phyloP scores from a whole-genome alignment of 1,284 basidiomycete species.

The Filobasidium uniguttulatum region DNA sequence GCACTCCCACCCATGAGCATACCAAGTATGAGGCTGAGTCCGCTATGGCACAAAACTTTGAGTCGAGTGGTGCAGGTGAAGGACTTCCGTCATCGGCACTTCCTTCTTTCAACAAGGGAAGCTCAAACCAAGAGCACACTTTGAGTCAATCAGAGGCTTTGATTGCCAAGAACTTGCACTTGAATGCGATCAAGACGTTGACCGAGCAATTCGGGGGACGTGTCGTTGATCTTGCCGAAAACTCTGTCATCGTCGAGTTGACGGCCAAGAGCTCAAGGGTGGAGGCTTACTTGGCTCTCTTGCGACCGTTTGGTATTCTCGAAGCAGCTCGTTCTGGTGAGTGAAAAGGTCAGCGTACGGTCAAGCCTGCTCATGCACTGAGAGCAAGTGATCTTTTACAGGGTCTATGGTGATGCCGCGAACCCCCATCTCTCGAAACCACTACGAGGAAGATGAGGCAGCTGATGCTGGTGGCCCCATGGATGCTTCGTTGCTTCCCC shows the following conservation, averaged over 20 bases:
- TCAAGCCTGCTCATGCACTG: not conserved
- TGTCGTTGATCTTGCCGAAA: conserved; percentile 88
- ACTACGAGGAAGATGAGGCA: conserved; percentile 48
- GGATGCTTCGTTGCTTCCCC: conserved; percentile 77
- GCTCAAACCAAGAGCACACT: conserved; percentile 32
- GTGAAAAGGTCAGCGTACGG: conserved; percentile 16
- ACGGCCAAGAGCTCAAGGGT: conserved; percentile 82
- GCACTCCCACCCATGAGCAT: conserved; percentile 13
- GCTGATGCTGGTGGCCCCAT: conserved; percentile 46
- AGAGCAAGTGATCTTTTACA: conserved; percentile 33
- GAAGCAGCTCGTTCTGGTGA: conserved; percentile 82
- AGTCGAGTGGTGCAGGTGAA: conserved; percentile 44
- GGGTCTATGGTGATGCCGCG: conserved; percentile 93
- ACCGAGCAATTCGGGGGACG: conserved; percentile 80
- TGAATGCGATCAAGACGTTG: conserved; percentile 72
- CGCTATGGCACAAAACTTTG: conserved; percentile 58
- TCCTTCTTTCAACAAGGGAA: conserved; percentile 23
- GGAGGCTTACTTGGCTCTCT: conserved; percentile 79
- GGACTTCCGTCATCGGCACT: conserved; percentile 7
- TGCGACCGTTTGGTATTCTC: conserved; percentile 89
- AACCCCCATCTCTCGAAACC: conserved; percentile 59
- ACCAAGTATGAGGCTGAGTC: conserved; percentile 55
- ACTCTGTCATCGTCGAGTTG: conserved; percentile 88
- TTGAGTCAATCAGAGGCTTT: conserved; percentile 70
- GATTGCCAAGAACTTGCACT: conserved; percentile 75